Conservation (phyloP, 495 filamentous ascomycete genomes). For the Aspergillus cavernicola region DNA sequence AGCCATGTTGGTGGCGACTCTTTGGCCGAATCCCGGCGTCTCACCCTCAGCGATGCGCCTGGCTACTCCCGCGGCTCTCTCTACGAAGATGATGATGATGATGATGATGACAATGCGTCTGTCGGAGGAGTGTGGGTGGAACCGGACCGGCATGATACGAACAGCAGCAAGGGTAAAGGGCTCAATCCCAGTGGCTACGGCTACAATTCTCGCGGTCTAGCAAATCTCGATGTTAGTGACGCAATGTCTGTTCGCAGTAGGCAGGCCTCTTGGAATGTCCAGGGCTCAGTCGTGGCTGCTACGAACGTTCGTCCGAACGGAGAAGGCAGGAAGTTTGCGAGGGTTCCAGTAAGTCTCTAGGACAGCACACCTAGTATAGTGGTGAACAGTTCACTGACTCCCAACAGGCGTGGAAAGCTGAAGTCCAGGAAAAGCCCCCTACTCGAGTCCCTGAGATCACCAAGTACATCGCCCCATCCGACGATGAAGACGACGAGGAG, state of each 20-base stretch:
- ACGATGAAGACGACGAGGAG: conserved; percentile 16
- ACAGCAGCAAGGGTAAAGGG: conserved; percentile 3
- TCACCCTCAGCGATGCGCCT: neutral
- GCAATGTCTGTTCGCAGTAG: conserved; percentile 9
- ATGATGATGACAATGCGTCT: conserved; percentile 13
- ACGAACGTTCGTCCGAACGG: neutral
- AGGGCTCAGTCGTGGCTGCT: neutral
- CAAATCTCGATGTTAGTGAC: conserved; percentile 8
- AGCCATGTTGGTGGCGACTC: conserved; percentile 7
- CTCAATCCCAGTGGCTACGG: conserved; percentile 16
- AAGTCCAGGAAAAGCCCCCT: conserved; percentile 1
- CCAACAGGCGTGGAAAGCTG: conserved; percentile 13
- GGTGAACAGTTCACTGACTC: neutral
- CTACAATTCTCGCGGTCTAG: conserved; percentile 13
- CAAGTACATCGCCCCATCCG: neutral
- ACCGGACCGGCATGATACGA: neutral
- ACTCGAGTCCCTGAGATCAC: conserved; percentile 13
- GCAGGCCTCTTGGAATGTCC: conserved; percentile 11
- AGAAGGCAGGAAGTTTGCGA: conserved; percentile 18
- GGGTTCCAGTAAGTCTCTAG: neutral
- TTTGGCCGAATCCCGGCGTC: neutral
- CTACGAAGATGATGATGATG: conserved; percentile 6
- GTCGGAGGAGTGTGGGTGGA: conserved; percentile 21
- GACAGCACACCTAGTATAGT: no score
- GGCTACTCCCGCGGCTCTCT: neutral